Percentiles rank a stretch among this genome's conserved stretches.
Conservation (phyloP, 2,329 filamentous ascomycete genomes). For the Ophiostoma ulmi region DNA sequence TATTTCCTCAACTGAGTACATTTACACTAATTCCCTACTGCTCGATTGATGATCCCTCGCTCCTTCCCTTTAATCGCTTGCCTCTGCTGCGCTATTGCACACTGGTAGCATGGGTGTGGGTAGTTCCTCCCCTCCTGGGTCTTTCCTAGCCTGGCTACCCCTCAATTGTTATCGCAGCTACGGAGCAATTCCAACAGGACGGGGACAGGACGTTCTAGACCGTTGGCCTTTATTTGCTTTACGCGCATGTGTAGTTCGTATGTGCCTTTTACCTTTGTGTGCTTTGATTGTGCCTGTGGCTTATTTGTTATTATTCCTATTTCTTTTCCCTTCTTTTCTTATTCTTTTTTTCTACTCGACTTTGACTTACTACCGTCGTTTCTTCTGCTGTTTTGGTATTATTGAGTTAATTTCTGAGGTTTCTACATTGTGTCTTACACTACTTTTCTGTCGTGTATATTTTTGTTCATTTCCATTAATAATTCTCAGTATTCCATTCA, state of each 20-base stretch:
- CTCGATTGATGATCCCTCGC: constrained; percentile 12
- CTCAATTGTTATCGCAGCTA: constrained; percentile 25
- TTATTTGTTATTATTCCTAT: constrained; percentile 5
- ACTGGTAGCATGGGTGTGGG: constrained; percentile 21
- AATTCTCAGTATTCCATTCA: background rate
- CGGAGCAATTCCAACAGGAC: constrained; percentile 21
- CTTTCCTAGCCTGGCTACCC: constrained; percentile 22
- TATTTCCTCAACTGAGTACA: background rate
- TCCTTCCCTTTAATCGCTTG: background rate
- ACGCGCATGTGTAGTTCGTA: no score
- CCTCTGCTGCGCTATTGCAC: background rate
- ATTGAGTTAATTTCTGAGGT: constrained; percentile 4
- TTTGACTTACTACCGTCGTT: background rate
- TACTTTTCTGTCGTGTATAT: background rate
- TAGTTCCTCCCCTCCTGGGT: constrained; percentile 22
- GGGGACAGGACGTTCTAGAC: constrained; percentile 25
- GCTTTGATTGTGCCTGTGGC: constrained; percentile 9
- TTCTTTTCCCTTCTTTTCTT: background rate
- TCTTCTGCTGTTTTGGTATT: background rate
- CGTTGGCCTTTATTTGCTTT: constrained; percentile 15
- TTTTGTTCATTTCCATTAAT: background rate
- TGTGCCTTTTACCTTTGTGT: background rate
- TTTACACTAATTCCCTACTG: background rate
- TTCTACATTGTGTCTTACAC: background rate
- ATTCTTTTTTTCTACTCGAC: constrained; percentile 10